A percentile compares a stretch with the other conserved stretches of the same genome.
phyloP scores from a whole-genome alignment of 2,329 filamentous ascomycete species.

The Colletotrichum gloeosporioides region DNA sequence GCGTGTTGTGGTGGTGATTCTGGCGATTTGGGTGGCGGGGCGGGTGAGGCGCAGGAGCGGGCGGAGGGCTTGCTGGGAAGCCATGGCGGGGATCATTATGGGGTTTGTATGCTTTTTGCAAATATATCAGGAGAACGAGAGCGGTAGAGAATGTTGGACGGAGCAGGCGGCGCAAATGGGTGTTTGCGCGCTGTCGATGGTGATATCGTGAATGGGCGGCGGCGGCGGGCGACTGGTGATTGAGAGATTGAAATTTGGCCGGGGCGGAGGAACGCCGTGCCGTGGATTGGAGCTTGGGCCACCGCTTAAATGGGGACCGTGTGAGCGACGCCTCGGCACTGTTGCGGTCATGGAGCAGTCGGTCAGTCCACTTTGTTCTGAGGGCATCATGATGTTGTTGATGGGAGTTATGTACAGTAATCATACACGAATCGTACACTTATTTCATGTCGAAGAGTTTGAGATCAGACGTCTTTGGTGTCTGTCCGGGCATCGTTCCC shows the following conservation, averaged over 20 bases:
- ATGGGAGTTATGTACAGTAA: background rate
- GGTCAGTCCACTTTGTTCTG: background rate
- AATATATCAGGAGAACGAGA: background rate
- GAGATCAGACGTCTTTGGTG: constrained; percentile 66
- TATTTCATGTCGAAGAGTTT: background rate
- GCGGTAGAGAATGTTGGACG: background rate
- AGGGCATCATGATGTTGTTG: background rate
- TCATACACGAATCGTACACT: background rate
- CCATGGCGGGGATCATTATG: background rate
- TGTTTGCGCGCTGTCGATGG: background rate
- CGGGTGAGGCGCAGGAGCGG: constrained; percentile 13
- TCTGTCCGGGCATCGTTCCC: constrained; percentile 85
- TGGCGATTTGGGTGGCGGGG: background rate
- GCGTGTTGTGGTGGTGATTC: background rate
- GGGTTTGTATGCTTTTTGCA: background rate
- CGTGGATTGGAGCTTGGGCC: constrained; percentile 15
- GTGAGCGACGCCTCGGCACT: background rate
- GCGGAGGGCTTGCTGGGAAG: constrained; percentile 12
- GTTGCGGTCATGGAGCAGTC: background rate
- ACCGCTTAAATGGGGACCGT: background rate
- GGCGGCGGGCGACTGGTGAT: background rate
- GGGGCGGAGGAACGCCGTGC: constrained; percentile 13
- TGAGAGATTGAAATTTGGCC: constrained; percentile 6
- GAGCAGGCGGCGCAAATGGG: background rate
- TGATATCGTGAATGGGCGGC: constrained; percentile 17